Conservation (phyloP, 106 monocot genomes). For the Alisma plantagoaquatica region DNA sequence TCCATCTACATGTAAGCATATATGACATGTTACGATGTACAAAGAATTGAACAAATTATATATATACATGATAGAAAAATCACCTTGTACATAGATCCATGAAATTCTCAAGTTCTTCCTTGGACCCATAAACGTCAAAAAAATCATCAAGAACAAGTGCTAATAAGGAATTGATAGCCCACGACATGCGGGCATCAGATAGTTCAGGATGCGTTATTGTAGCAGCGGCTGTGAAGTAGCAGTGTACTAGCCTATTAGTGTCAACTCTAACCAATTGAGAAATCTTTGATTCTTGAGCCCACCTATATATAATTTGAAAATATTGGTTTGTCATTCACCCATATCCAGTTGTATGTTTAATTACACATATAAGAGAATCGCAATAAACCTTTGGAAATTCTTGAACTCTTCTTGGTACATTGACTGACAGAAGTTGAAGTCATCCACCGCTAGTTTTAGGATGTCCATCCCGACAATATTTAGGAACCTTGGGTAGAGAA, state of each 20-base stretch:
- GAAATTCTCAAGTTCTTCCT: slow-evolving; percentile 49
- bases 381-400: slow-evolving; percentile 44
- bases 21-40: not conserved
- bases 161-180: slow-evolving; percentile 75
- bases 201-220: slow-evolving; percentile 11
- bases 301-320: slow-evolving; percentile 20
- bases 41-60: not conserved
- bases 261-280: slow-evolving; percentile 74
- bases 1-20: slow-evolving; percentile 36
- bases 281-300: slow-evolving; percentile 67
- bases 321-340: no score
- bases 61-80: not conserved
- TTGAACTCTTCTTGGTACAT: slow-evolving; percentile 54
- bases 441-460: slow-evolving; percentile 41
- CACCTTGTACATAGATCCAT: slow-evolving; percentile 58
- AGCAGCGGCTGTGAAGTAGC: slow-evolving; percentile 20
- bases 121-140: slow-evolving; percentile 82
- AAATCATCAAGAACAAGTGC: slow-evolving; percentile 88
- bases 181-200: slow-evolving; percentile 28
- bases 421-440: slow-evolving; percentile 50
- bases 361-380: not conserved
- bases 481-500: slow-evolving; percentile 1
- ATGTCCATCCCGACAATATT: slow-evolving; percentile 22
- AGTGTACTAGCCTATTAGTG: slow-evolving; percentile 32
- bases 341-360: no score